Conservation (phyloP, 2,329 filamentous ascomycete genomes). For the Neofusicoccum laricinum region DNA sequence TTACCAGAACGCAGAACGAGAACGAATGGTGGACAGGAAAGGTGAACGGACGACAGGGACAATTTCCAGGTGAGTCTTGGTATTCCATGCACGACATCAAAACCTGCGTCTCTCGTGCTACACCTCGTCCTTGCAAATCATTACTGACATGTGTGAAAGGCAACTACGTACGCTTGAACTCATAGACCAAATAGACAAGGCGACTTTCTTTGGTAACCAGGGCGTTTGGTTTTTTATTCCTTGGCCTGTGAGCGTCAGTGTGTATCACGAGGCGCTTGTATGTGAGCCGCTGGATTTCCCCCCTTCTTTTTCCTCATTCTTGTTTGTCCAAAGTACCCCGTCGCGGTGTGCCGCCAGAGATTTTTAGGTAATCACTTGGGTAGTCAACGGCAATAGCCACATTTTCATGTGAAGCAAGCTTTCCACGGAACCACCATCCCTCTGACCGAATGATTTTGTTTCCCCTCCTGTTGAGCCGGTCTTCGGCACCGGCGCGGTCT, state of each 20-base stretch:
- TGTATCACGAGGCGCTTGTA: background rate
- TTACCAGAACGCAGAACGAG: slow-evolving; percentile 77
- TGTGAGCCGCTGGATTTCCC: background rate
- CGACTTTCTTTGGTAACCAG: background rate
- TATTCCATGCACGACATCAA: background rate
- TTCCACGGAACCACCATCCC: no score
- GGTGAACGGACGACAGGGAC: slow-evolving; percentile 74
- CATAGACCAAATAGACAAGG: slow-evolving; percentile 6
- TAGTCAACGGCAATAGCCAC: no score
- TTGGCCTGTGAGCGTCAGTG: background rate
- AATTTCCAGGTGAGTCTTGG: slow-evolving; percentile 79
- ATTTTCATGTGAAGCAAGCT: no score
- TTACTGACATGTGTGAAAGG: slow-evolving; percentile 29
- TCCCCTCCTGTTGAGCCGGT: no score
- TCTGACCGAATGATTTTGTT: no score
- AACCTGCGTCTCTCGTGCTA: no score
- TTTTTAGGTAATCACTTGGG: no score
- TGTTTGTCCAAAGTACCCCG: no score
- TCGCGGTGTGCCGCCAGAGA: no score
- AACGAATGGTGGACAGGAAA: slow-evolving; percentile 98
- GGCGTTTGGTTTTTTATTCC: background rate
- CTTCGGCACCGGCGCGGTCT: no score
- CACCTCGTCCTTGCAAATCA: background rate
- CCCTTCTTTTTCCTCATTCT: background rate
- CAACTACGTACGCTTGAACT: slow-evolving; percentile 43